Base-by-base conservation (phyloP, 2,329 filamentous ascomycete species). In the Cladosporium velox region DNA sequence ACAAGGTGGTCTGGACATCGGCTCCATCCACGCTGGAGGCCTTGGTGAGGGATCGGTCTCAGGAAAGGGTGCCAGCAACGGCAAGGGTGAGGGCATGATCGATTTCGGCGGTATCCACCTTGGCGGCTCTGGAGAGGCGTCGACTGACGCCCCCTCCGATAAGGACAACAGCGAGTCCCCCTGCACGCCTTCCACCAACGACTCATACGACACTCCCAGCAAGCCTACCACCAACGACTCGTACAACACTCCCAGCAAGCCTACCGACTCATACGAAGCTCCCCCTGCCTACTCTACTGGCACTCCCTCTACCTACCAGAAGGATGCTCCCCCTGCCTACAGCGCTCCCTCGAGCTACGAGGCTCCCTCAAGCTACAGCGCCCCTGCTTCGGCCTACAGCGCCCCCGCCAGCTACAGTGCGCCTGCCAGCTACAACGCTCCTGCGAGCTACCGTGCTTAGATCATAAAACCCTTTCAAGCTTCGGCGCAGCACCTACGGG, bases 1-100 rank as follows among this genome's bases (percentile, higher is more conserved):
- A 24, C 24, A 24, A 24, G 24, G 24, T 24, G 24, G 24, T 24
- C 24, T 24, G 24, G 24, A 24, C 21, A 38, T 58, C 12, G 54
- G 54, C 10, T 11, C 30, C 54, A 58, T 58, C 32, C 54, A 58
- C 54, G 54, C 54, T 38, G 54, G 54, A 3, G 54, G 54, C 26
- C 54, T 58, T 28, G 54, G 54, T 2, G 34, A 58, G 11, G 54
- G 28, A 4, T 2, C 2, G 1, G 2, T 58, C n/a, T 24, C 30
- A 18, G 54, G 54, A 1, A 35, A 35, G 4, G 54, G 54, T 6
- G 18, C 54, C 12, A 8, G 3, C 34, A 3, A 21, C 11, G 54
- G 54, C 4, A 58, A 58, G 28, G 58, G 58, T 35, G 18, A 34
- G 8, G 58, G 58, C 26, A 10, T 24, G 7, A 3, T 44, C 1